phyloP scores from a whole-genome alignment of 345 rosid genomes.

The Barbarea vulgaris region DNA sequence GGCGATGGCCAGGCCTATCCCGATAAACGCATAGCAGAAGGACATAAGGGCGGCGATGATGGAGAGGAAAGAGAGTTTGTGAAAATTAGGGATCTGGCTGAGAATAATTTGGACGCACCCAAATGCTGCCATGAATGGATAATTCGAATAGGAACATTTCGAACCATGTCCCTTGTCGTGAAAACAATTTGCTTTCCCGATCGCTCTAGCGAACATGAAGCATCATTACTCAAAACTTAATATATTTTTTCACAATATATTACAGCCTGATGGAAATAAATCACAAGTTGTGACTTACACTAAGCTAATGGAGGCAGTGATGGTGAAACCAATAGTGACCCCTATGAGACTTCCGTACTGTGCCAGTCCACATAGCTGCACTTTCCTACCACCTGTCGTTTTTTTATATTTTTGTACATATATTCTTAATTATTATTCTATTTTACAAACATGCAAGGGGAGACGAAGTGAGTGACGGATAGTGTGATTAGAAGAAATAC shows the following conservation, averaged over 20 bases:
- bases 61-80: conserved; percentile 86
- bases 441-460: neutral
- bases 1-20: conserved; percentile 80
- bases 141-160: conserved; percentile 53
- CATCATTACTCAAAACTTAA: conserved; percentile 23
- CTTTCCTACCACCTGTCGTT: conserved; percentile 57
- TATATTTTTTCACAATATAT: neutral
- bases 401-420: neutral
- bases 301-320: conserved; percentile 91
- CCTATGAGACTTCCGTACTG: conserved; percentile 76
- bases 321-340: conserved; percentile 75
- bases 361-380: conserved; percentile 72
- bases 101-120: conserved; percentile 63
- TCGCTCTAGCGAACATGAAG: conserved; percentile 58
- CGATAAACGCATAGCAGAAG: conserved; percentile 72
- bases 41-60: conserved; percentile 87
- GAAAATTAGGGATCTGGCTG: conserved; percentile 84
- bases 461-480: neutral
- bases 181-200: conserved; percentile 67
- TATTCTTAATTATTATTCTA: neutral
- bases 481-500: neutral
- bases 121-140: conserved; percentile 66
- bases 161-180: conserved; percentile 62
- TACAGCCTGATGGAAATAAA: neutral
- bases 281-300: conserved; percentile 56